A percentile compares a stretch with the other conserved stretches of the same genome.
Evolutionary conservation across 306 rosid genomes (phyloP).

Genomic region (Leucaena leucocephala): DNA sequence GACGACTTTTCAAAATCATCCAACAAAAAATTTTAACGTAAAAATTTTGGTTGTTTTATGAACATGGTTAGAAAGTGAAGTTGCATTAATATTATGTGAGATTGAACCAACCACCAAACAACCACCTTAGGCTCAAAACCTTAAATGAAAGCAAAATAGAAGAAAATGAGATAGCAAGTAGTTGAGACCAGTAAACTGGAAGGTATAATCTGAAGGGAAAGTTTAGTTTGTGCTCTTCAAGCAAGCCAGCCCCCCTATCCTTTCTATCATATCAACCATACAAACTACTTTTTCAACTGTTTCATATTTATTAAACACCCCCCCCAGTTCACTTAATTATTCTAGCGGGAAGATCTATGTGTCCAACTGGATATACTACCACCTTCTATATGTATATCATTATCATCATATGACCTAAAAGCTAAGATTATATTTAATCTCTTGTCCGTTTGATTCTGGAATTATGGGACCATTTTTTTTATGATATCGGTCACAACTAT

Average conservation of each 20-base stretch:
- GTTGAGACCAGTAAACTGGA: not conserved
- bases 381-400: not conserved
- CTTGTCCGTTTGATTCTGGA: not conserved
- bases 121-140: not conserved
- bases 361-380: not conserved
- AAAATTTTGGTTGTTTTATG: not conserved
- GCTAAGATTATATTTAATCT: not conserved
- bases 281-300: not conserved
- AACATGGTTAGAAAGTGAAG: not conserved
- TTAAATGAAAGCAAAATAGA: not conserved
- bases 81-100: not conserved
- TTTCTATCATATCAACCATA: not conserved
- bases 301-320: not conserved
- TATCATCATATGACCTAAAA: not conserved
- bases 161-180: not conserved
- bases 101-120: not conserved
- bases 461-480: not conserved
- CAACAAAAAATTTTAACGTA: not conserved
- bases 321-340: not conserved
- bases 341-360: not conserved
- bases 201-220: not conserved
- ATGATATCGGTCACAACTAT: not conserved
- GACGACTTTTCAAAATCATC: not conserved
- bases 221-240: not conserved
- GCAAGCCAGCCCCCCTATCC: not conserved